phyloP scores from a whole-genome alignment of 176 grass and related monocot species.

The Juncus inflexus region DNA sequence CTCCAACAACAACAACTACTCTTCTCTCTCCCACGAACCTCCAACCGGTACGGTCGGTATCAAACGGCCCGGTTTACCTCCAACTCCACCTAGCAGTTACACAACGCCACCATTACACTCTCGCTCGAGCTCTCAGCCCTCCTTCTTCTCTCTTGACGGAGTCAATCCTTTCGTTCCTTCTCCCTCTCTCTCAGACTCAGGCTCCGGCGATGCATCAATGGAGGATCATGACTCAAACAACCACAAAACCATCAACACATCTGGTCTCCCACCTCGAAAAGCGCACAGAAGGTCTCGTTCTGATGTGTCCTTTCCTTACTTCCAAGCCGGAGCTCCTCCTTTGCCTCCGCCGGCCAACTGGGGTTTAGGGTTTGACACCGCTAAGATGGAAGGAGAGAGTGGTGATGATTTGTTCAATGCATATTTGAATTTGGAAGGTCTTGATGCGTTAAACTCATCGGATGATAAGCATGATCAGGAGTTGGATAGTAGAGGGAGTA shows the following conservation, averaged over 20 bases:
- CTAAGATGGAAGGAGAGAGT: constrained; percentile 18
- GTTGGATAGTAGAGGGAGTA: constrained; percentile 74
- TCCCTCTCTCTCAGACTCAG: constrained; percentile 20
- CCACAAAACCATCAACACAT: constrained; percentile 2
- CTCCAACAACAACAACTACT: constrained; percentile 27
- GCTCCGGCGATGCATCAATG: constrained; percentile 42
- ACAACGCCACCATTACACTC: constrained; percentile 13
- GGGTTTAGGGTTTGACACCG: constrained; percentile 35
- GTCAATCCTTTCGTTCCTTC: constrained; percentile 25
- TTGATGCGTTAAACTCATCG: constrained; percentile 75
- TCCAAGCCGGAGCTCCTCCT: constrained; percentile 45
- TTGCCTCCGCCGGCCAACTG: constrained; percentile 33
- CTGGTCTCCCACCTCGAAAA: constrained; percentile 53
- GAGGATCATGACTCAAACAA: constrained; percentile 35
- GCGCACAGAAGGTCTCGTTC: constrained; percentile 63
- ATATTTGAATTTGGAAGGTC: constrained; percentile 78
- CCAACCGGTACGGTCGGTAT: constrained; percentile 17
- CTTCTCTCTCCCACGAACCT: constrained; percentile 6
- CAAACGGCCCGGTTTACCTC: constrained; percentile 54
- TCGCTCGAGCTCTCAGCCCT: constrained; percentile 19
- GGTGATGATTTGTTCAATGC: constrained; percentile 76
- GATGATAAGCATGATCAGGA: constrained; percentile 63
- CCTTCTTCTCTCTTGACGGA: constrained; percentile 33
- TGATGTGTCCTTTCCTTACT: constrained; percentile 69
- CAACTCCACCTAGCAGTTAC: constrained; percentile 40